Percentiles rank a stretch among this genome's conserved stretches.
These are phyloP conservation scores for Macrolepiota dolichaula DNA, from an alignment of 768 basidiomycete species.

Conservation along the genomic window DNA sequence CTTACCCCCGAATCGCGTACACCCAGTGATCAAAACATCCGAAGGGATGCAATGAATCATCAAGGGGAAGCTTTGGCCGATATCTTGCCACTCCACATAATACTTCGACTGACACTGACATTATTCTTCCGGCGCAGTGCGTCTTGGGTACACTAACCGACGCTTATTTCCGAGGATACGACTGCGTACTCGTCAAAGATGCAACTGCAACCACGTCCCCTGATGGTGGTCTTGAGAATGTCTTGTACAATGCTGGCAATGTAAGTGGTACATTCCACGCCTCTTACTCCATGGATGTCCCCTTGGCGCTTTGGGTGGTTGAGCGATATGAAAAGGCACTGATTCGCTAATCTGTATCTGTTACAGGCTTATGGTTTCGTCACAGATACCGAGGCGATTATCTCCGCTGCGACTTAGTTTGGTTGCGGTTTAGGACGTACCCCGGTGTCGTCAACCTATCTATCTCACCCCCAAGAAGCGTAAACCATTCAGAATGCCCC, in stretches of 20 bases:
- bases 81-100: background rate
- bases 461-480: background rate
- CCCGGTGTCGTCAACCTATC: background rate
- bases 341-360: constrained; percentile 11
- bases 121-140: constrained; percentile 37
- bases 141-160: constrained; percentile 63
- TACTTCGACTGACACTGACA: background rate
- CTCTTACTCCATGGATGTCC: background rate
- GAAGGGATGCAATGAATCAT: background rate
- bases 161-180: constrained; percentile 63
- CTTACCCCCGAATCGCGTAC: background rate
- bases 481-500: background rate
- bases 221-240: constrained; percentile 54
- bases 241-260: constrained; percentile 53
- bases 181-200: constrained; percentile 56
- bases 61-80: too few relatives aligned
- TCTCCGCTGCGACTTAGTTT: constrained; percentile 18
- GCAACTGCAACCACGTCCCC: constrained; percentile 64
- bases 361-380: constrained; percentile 52
- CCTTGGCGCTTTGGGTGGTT: background rate
- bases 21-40: background rate
- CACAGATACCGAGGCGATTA: constrained; percentile 30
- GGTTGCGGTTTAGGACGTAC: background rate
- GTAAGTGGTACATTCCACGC: constrained; percentile 29
- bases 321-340: background rate